Evolutionary conservation across 2,329 filamentous ascomycete species (phyloP), one percentile per base, ranked within the genome.

Genomic region (Trichoderma atroviride): DNA sequence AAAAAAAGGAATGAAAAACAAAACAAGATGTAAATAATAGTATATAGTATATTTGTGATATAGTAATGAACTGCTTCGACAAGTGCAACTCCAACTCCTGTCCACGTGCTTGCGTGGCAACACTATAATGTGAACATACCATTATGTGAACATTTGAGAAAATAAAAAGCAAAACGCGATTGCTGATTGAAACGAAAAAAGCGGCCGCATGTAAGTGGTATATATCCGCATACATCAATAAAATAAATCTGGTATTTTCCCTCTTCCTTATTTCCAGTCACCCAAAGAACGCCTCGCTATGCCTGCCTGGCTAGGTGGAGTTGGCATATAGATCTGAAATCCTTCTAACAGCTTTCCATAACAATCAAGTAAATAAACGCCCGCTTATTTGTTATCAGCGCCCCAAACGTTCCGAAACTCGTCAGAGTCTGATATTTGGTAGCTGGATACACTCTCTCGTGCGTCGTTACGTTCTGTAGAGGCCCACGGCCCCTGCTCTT

Each of bases 331-430:
- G 58, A 57, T 56, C 14, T 69, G 50, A 62, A 67, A 22, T 13
- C 33, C 33, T 56, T 56, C 56, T 27, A 31, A 33, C 43, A 64
- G 24, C 22, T 55, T 56, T 59, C 62, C 62, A 52, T 37, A 43
- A 35, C 29, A 56, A 50, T 50, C 29, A 67, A 62, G 31, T 16
- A 65, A 55, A 47, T 13, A 60, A 13, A 59, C 22, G 9, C 11
- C 11, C 58, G 47, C 43, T 50, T 27, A 68, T 67, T 59, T 35
- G 16, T 55, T 27, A 16, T 55, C 37, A 13, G 55, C 69, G 14
- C 75, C 78, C 83, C 83, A 85, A n/a, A 84, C 81, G 70, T 85
- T 84, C 24, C 78, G 77, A 70, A 84, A 84, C 68, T 82, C 83
- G 4, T 84, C 83, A 33, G 77, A 76, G 22, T 81, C 79, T n/a